Evolutionary conservation across 441 rosid species (phyloP).

Genomic region (Macaranga tanarius): DNA sequence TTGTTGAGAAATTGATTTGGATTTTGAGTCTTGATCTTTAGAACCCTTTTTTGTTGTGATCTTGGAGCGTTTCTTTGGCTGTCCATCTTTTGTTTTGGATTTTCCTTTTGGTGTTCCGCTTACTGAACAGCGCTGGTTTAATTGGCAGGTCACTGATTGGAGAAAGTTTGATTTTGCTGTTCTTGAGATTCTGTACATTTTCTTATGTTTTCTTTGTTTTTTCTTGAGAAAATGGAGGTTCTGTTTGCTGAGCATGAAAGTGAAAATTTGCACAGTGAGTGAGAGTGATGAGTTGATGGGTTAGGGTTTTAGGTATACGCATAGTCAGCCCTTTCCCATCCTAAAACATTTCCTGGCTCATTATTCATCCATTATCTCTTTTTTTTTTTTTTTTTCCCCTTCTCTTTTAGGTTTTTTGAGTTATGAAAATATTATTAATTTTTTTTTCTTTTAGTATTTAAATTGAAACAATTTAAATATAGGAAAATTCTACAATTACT

Average conservation of each 20-base stretch:
- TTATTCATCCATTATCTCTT: too few species aligned
- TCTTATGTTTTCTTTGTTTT: background rate
- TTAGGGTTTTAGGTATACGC: too few species aligned
- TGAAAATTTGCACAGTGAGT: background rate
- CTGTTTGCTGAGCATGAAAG: background rate
- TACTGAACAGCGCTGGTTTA: constrained; percentile 64
- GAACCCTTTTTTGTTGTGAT: constrained; percentile 54
- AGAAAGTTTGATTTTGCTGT: constrained; percentile 36
- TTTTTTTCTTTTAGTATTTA: too few species aligned
- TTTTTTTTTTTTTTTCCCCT: too few species aligned
- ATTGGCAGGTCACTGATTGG: constrained; percentile 37
- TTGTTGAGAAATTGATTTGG: constrained; percentile 8
- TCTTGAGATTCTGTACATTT: constrained; percentile 49
- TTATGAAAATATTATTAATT: too few species aligned
- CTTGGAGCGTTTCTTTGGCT: constrained; percentile 57
- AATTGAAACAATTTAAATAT: too few species aligned
- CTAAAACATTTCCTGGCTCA: too few species aligned
- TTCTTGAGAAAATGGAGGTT: background rate
- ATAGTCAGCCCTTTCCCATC: too few species aligned
- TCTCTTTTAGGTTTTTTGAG: too few species aligned
- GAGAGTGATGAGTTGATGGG: too few species aligned
- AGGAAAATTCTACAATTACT: too few species aligned
- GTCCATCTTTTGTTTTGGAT: constrained; percentile 54
- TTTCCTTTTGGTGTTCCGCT: constrained; percentile 89
- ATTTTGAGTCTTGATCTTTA: constrained; percentile 17